phyloP scores from a whole-genome alignment of 208 protist genomes.

The Plasmodiophora brassicae region DNA sequence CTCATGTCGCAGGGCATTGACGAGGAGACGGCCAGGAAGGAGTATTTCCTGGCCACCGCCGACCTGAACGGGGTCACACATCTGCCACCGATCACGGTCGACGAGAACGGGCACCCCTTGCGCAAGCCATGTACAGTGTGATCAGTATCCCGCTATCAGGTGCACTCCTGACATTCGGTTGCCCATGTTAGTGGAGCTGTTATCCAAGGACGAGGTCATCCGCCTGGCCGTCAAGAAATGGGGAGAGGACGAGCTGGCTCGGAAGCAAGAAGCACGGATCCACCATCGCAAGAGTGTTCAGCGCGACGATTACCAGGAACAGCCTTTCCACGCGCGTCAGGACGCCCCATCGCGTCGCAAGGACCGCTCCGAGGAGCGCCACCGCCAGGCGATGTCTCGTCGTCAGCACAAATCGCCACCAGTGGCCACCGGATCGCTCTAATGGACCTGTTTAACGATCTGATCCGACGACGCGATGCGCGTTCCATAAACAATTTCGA shows the following conservation, averaged over 20 bases:
- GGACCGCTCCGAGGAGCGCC: too few species aligned
- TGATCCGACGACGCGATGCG: too few species aligned
- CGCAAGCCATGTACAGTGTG: neutral
- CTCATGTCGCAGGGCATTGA: neutral
- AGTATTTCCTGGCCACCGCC: neutral
- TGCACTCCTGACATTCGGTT: neutral
- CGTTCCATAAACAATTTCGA: too few species aligned
- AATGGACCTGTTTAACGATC: too few species aligned
- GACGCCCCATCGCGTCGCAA: too few species aligned
- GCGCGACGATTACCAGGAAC: too few species aligned
- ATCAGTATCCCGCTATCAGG: neutral
- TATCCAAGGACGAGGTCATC: neutral
- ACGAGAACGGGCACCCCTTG: neutral
- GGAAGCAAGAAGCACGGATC: neutral
- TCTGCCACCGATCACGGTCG: neutral
- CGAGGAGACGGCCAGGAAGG: neutral
- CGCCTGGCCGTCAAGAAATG: neutral
- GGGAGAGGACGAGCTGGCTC: neutral
- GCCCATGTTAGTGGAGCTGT: neutral
- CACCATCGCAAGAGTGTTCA: neutral
- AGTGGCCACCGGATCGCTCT: too few species aligned
- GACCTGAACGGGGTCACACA: neutral
- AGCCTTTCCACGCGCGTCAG: too few species aligned
- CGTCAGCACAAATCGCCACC: too few species aligned
- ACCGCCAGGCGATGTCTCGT: too few species aligned